These are phyloP conservation scores for Plasmodium adleri DNA, from an alignment of 169 alveolate genomes.

Conservation along the genomic window DNA sequence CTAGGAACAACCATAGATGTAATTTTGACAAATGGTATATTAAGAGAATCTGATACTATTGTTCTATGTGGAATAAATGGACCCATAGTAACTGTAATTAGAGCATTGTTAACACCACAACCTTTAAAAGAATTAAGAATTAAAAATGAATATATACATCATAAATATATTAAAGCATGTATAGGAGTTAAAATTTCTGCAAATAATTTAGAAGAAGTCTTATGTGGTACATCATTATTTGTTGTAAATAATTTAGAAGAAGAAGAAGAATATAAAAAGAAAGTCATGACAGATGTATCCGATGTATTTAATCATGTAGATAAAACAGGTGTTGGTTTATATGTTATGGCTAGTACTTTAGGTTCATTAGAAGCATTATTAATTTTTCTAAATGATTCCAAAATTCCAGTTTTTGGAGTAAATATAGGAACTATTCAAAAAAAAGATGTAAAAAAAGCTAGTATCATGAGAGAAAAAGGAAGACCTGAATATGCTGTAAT, in stretches of 20 bases:
- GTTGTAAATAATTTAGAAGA: conserved; percentile 92
- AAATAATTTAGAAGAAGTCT: conserved; percentile 96
- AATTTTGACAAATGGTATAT: conserved; percentile 96
- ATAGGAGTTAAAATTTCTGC: conserved; percentile 96
- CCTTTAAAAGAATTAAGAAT: conserved; percentile 99
- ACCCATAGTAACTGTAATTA: conserved; percentile 97
- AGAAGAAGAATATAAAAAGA: conserved; percentile 89
- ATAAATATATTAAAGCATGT: conserved; percentile 93
- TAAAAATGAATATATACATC: conserved; percentile 97
- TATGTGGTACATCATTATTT: conserved; percentile 97
- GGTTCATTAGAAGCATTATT: conserved; percentile 99
- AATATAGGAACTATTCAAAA: conserved; percentile 99
- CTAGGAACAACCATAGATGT: conserved; percentile 99
- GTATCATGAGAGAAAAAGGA: conserved; percentile 94
- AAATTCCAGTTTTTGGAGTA: conserved; percentile 97
- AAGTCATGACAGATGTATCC: conserved; percentile 94
- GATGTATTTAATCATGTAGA: conserved; percentile 94
- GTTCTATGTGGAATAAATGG: conserved; percentile 97
- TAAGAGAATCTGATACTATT: conserved; percentile 96
- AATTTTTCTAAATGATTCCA: conserved; percentile 93
- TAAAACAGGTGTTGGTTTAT: conserved; percentile 96
- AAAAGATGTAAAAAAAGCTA: conserved; percentile 98
- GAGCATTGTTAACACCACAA: conserved; percentile 98
- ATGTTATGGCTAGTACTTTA: conserved; percentile 98
- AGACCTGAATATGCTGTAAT: conserved; percentile 97